Conservation (phyloP, 108 stramenopile species). For the Hondaea fermentalgiana region DNA sequence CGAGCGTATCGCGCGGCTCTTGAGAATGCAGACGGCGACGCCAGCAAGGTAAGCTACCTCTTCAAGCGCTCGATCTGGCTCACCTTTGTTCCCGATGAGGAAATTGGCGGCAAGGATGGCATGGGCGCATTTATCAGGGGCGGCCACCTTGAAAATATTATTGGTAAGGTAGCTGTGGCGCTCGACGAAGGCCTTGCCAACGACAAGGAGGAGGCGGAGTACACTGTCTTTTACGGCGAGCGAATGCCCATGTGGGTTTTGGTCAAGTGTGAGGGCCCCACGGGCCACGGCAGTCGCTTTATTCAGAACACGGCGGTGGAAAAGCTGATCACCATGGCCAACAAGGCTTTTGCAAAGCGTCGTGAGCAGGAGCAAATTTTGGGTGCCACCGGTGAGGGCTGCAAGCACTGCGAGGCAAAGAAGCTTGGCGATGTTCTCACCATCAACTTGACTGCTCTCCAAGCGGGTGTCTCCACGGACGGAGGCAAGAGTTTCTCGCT, state of each 20-base stretch:
- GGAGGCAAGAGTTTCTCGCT: slow-evolving; percentile 65
- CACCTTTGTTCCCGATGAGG: slow-evolving; percentile 57
- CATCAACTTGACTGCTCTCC: slow-evolving; percentile 81
- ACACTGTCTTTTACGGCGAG: slow-evolving; percentile 91
- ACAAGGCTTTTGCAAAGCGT: slow-evolving; percentile 74
- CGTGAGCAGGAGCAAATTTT: slow-evolving; percentile 67
- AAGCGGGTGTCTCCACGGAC: slow-evolving; percentile 64
- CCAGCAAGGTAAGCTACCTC: background rate
- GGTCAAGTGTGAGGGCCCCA: slow-evolving; percentile 74
- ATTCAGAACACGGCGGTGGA: slow-evolving; percentile 84
- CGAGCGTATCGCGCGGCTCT: background rate
- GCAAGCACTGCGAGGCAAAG: slow-evolving; percentile 53
- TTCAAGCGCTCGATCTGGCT: slow-evolving; percentile 39
- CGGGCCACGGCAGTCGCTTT: slow-evolving; percentile 88
- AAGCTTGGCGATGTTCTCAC: slow-evolving; percentile 86
- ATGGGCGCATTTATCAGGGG: slow-evolving; percentile 71
- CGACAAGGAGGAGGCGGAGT: slow-evolving; percentile 50
- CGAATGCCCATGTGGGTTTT: slow-evolving; percentile 76
- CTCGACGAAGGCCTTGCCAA: slow-evolving; percentile 77
- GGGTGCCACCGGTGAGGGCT: slow-evolving; percentile 42
- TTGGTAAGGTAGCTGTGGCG: slow-evolving; percentile 55
- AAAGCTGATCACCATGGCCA: slow-evolving; percentile 70
- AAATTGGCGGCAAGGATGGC: slow-evolving; percentile 68
- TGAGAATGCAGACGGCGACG: background rate
- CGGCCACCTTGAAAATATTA: slow-evolving; percentile 37